Evolutionary conservation across 2,329 filamentous ascomycete genomes (phyloP), one percentile per base, ranked within the genome.

Genomic region (Fusarium sp.): DNA sequence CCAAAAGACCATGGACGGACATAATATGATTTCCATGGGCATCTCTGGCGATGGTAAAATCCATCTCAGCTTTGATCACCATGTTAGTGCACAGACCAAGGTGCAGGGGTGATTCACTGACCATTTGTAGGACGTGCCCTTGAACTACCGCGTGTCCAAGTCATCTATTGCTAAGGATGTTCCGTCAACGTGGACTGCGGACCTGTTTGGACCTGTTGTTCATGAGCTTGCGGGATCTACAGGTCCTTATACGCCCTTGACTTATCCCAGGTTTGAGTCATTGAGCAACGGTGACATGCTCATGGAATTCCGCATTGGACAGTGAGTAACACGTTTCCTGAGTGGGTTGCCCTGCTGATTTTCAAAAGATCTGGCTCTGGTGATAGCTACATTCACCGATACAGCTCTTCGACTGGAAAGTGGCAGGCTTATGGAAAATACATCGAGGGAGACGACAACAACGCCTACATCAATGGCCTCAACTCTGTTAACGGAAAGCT

Each of bases 1-100:
- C 0, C 72, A 75, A 18, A 75, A 63, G 14, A 75, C 72, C 0
- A 75, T 75, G 69, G 72, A 75, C 9, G 72, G 72, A 0, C 72
- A 75, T 1, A 75, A 75, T 1, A 75, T 75, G 72, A 75, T 75
- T 0, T 75, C 72, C 1, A 75, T 75, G 72, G 72, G 72, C 0
- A 75, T 75, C 16, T 75, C 72, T 7, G 72, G 69, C 0, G 72
- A 75, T 27, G 72, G 72, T 1, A 75, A 70, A 11, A 75, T 75
- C 6, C 72, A 75, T 41, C 60, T 75, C 2, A 75, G 72, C 4
- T 75, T 75, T 37, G 72, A 75, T 48, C 72, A 75, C 2, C 72
- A 75, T 3, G 72, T 70, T 8, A 67, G 72, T 62, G 1, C 13
- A 4, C 1, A 14, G 11, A 1, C 1, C 2, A 3, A 3, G 8